phyloP scores from a whole-genome alignment of 495 filamentous ascomycete species.

The Aspergillus funiculosus region DNA sequence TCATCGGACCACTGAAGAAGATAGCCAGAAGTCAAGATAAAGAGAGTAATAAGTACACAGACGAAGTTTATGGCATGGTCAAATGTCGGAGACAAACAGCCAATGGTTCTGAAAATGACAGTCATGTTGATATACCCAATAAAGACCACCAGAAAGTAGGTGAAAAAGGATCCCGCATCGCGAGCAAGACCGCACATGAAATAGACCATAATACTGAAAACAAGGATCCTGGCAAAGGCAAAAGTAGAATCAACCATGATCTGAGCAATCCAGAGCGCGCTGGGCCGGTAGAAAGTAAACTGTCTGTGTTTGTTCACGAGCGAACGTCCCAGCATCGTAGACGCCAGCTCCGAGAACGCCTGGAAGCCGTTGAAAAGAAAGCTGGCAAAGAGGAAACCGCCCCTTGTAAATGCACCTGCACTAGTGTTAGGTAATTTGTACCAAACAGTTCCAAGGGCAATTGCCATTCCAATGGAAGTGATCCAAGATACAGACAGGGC shows the following conservation, averaged over 20 bases:
- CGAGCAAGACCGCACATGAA: constrained; percentile 67
- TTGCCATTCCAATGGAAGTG: constrained; percentile 67
- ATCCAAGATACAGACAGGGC: constrained; percentile 68
- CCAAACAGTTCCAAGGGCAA: constrained; percentile 74
- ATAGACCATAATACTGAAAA: constrained; percentile 73
- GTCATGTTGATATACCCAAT: constrained; percentile 72
- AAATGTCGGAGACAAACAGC: constrained; percentile 74
- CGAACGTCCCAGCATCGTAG: constrained; percentile 65
- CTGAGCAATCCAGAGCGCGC: constrained; percentile 73
- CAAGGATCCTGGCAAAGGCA: constrained; percentile 56
- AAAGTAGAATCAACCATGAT: constrained; percentile 74
- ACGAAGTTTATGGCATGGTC: constrained; percentile 82
- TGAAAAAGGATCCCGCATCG: constrained; percentile 71
- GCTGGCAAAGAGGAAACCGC: constrained; percentile 68
- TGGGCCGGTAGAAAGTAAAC: constrained; percentile 73
- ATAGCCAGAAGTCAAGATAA: constrained; percentile 75
- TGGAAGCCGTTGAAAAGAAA: constrained; percentile 78
- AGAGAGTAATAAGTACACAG: constrained; percentile 67
- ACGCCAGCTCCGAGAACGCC: constrained; percentile 65
- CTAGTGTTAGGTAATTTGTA: constrained; percentile 60
- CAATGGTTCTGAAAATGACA: constrained; percentile 71
- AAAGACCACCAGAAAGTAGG: constrained; percentile 65
- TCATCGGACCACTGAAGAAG: constrained; percentile 65
- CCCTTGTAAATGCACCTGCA: constrained; percentile 68
- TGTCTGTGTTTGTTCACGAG: constrained; percentile 76